Base-by-base conservation (phyloP, 495 filamentous ascomycete species). In the Letharia lupina region DNA sequence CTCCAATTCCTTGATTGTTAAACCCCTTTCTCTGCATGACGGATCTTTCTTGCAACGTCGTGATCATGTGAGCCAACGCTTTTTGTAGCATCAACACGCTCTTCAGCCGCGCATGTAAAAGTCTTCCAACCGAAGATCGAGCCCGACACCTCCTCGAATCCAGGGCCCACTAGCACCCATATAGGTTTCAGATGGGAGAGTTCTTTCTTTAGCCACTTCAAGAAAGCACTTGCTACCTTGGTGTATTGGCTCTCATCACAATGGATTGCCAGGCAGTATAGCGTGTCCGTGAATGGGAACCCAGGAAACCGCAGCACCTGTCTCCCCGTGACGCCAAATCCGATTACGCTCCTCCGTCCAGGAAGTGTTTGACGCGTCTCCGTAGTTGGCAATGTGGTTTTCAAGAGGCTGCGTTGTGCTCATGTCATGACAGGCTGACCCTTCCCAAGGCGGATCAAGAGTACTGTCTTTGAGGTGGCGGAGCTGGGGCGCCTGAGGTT, bases 321-420 rank as follows among this genome's bases (percentile, higher is more conserved):
- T 93, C 8, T 75, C 73, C 52, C 81, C 77, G 69, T 94, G 88
- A 8, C 91, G 88, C 88, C 88, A 96, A 67, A 94, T 85, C 71
- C 87, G 84, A 72, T 88, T 93, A 18, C 89, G 85, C 9, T 89
- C 86, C 73, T 96, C 91, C 28, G 89, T 83, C 88, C 89, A 96
- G 1, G 90, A 90, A 0, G 90, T 96, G 67, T 93, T 91, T 18
- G 90, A 89, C 20, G 91, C 89, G 73, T 94, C 91, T 60, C 91
- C 91, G 67, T 96, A 96, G 75, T 94, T 96, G 67, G 88, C 89
- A 71, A 94, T 87, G 58, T 94, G 83, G 67, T 93, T 86, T 70
- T 90, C 89, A 33, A 96, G 73, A 8, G 89, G 80, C 59, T 90
- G 91, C 39, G 89, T 78, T 61, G 86, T 81, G 3, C 80, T 78